A percentile compares a stretch with the other conserved stretches of the same genome.
Evolutionary conservation across 345 rosid genomes (phyloP).

Genomic region (Theobroma cacao): DNA sequence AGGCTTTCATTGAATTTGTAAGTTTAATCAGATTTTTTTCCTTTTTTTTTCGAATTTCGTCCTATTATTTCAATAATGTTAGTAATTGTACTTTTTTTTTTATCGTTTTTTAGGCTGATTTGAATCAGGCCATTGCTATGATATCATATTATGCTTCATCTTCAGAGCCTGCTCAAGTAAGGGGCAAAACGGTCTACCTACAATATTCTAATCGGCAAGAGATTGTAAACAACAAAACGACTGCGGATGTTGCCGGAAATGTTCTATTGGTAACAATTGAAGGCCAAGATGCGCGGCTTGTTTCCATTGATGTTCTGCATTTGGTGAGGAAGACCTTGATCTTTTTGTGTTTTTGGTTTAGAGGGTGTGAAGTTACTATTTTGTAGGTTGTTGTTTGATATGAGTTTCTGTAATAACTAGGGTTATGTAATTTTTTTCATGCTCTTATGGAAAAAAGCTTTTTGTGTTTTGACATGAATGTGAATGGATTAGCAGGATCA

Average conservation of each 20-base stretch:
- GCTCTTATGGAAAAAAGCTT: slow-evolving; percentile 45
- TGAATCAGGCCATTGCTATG: slow-evolving; percentile 98
- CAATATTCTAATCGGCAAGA: slow-evolving; percentile 99
- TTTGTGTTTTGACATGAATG: slow-evolving; percentile 75
- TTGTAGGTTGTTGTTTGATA: slow-evolving; percentile 33
- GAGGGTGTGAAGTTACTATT: slow-evolving; percentile 35
- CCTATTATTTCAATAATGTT: not conserved
- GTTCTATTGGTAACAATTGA: slow-evolving; percentile 90
- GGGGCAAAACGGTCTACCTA: slow-evolving; percentile 97
- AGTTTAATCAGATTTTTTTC: slow-evolving; percentile 27
- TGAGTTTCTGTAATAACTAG: slow-evolving; percentile 51
- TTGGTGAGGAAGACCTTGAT: slow-evolving; percentile 58
- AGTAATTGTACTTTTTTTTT: slow-evolving; percentile 1
- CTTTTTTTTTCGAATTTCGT: not conserved
- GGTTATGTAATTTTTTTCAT: slow-evolving; percentile 61
- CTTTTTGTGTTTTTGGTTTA: slow-evolving; percentile 23
- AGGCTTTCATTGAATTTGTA: slow-evolving; percentile 98
- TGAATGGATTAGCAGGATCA: slow-evolving; percentile 99
- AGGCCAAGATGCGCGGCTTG: slow-evolving; percentile 93
- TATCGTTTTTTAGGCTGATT: slow-evolving; percentile 58
- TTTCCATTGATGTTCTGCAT: slow-evolving; percentile 97
- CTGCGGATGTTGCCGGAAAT: slow-evolving; percentile 97
- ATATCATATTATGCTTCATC: slow-evolving; percentile 95
- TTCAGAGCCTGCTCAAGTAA: slow-evolving; percentile 98
- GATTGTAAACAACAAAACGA: slow-evolving; percentile 94